Evolutionary conservation across 1,284 basidiomycete species (phyloP).

Genomic region (Bjerkandera adusta): DNA sequence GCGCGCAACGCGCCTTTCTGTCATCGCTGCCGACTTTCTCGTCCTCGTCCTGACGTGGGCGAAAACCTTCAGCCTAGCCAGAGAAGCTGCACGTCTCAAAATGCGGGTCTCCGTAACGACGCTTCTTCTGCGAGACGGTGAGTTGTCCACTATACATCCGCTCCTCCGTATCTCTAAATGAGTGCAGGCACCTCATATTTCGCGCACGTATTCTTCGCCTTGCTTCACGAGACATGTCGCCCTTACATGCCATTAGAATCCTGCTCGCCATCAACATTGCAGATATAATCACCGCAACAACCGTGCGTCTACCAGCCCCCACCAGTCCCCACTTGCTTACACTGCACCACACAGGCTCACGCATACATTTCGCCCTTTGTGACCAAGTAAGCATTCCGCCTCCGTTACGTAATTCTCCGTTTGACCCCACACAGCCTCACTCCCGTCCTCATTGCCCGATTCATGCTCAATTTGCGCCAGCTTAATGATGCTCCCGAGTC

Average conservation of each 20-base stretch:
- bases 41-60: conserved; percentile 4
- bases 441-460: conserved; percentile 16
- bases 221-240: not conserved
- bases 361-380: conserved; percentile 1
- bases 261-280: conserved; percentile 9
- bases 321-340: not conserved
- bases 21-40: conserved; percentile 7
- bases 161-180: not conserved
- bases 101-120: conserved; percentile 1
- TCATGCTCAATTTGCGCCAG: conserved; percentile 16
- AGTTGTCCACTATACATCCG: not conserved
- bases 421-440: conserved; percentile 9
- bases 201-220: not conserved
- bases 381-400: not conserved
- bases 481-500: not conserved
- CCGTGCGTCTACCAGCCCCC: not conserved
- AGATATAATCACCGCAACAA: not conserved
- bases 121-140: conserved; percentile 12
- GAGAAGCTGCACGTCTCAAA: not conserved
- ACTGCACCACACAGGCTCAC: not conserved
- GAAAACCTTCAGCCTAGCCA: conserved; percentile 2
- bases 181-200: conserved; percentile 10
- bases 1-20: conserved; percentile 1
- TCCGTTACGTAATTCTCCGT: not conserved
- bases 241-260: not conserved